Evolutionary conservation across 2,329 filamentous ascomycete genomes (phyloP).

Genomic region (Colletotrichum euphorbiae): DNA sequence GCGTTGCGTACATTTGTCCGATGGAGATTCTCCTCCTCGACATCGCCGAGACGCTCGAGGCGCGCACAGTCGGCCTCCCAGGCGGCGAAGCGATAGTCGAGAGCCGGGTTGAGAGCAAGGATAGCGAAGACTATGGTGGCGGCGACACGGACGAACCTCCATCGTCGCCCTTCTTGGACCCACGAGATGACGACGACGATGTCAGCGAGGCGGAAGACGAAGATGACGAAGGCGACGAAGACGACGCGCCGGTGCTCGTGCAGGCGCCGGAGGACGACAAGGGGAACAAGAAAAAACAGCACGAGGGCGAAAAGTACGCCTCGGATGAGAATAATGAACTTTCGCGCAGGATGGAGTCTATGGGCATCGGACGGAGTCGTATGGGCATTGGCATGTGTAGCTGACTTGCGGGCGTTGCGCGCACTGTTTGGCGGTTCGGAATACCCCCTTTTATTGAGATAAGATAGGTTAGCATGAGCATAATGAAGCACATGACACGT

Average conservation of each 20-base stretch:
- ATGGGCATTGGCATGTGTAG: conserved; percentile 40
- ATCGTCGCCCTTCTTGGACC: conserved; percentile 38
- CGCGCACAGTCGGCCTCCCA: conserved; percentile 77
- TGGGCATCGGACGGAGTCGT: conserved; percentile 47
- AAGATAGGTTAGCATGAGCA: conserved; percentile 3
- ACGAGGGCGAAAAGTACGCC: conserved; percentile 29
- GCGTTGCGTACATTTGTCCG: conserved; percentile 90
- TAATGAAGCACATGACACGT: conserved; percentile 16
- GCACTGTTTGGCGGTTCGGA: not conserved
- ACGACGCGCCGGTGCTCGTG: conserved; percentile 30
- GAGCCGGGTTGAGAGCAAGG: conserved; percentile 42
- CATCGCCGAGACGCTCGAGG: conserved; percentile 82
- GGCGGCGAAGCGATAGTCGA: conserved; percentile 62
- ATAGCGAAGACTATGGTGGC: conserved; percentile 20
- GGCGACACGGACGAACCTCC: conserved; percentile 30
- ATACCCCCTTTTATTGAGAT: conserved; percentile 33
- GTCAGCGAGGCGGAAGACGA: conserved; percentile 47
- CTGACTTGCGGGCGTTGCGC: conserved; percentile 36
- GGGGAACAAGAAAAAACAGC: conserved; percentile 7
- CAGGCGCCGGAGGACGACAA: conserved; percentile 4
- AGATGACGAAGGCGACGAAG: conserved; percentile 43
- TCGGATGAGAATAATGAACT: conserved; percentile 40
- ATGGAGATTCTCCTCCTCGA: conserved; percentile 93
- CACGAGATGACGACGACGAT: conserved; percentile 44
- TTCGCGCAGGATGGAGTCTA: conserved; percentile 47